These are phyloP conservation scores for Eucalyptus shirleyi DNA, from an alignment of 345 rosid genomes.

Conservation along the genomic window DNA sequence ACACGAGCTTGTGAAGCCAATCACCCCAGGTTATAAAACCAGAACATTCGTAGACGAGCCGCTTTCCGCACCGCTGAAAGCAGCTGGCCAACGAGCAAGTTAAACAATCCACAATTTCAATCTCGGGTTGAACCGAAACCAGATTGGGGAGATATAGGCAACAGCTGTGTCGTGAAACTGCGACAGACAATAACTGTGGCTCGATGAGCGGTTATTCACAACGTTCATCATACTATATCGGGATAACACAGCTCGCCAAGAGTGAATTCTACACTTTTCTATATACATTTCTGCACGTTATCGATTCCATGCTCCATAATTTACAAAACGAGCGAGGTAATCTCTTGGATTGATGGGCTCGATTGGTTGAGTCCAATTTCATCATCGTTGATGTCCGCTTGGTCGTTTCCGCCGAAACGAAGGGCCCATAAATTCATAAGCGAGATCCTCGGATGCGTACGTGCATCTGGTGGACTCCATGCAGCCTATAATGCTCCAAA, in stretches of 20 bases:
- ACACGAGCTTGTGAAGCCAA: neutral
- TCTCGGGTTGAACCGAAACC: neutral
- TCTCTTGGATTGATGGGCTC: neutral
- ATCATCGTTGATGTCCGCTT: neutral
- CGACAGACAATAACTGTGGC: neutral
- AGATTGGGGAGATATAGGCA: neutral
- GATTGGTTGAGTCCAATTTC: neutral
- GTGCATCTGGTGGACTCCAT: neutral
- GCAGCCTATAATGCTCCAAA: neutral
- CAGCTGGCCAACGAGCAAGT: neutral
- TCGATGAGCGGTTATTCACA: neutral
- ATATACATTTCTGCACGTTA: neutral
- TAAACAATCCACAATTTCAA: neutral
- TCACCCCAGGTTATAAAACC: neutral
- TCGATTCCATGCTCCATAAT: neutral
- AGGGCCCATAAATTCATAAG: neutral
- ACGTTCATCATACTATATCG: neutral
- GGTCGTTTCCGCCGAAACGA: neutral
- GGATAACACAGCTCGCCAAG: neutral
- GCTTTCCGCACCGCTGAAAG: neutral
- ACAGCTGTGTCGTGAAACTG: neutral
- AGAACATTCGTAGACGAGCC: neutral
- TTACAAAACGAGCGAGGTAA: neutral
- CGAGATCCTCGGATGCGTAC: neutral
- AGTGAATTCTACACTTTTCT: neutral